Base-by-base conservation (phyloP, 1,284 basidiomycete genomes). In the Cryptococcus sp. region DNA sequence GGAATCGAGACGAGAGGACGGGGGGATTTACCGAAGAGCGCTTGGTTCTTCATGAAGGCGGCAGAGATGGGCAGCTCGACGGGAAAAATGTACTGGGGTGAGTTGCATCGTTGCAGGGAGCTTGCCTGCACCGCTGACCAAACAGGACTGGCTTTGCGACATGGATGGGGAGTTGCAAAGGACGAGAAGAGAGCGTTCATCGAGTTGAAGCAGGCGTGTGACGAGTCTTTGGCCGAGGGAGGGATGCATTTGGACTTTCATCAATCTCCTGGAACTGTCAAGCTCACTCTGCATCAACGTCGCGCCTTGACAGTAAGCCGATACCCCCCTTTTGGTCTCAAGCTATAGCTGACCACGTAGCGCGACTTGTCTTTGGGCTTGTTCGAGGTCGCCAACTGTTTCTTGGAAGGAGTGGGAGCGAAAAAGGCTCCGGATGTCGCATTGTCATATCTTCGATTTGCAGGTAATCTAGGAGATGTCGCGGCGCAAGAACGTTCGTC, bases 401-500 rank as follows among this genome's bases (percentile, higher is more conserved):
- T 67, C 48, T 53, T 73, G 18, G 66, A 71, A n/a, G 71, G 70
- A 9, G 53, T 59, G 10, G 69, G 71, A n/a, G 60, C 63, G 23
- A 70, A 71, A 57, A 64, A 62, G 50, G 50, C 63, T 14, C 58
- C 66, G 9, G 65, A 66, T 21, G 55, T 68, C 9, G 72, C 60
- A 1, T 45, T 72, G 37, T 59, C 60, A 38, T 73, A 74, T 54
- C 58, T 72, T 12, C 59, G 66, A 26, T 61, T 66, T 35, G 71
- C 70, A 2, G 72, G 59, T 16, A 61, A 63, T 28, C 52, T 70
- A 35, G 69, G 69, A 24, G 72, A 74, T 57, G 24, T 66, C 22
- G 64, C 61, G 28, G 58, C 65, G 2, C 70, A 72, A 50, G 72
- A 74, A 52, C 70, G 71, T 71, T 52, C 63, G 71, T 67, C 12